Percentiles rank a stretch among this genome's conserved stretches.
Conservation (phyloP, 257 asterid species). For the Forsythia suspensa region DNA sequence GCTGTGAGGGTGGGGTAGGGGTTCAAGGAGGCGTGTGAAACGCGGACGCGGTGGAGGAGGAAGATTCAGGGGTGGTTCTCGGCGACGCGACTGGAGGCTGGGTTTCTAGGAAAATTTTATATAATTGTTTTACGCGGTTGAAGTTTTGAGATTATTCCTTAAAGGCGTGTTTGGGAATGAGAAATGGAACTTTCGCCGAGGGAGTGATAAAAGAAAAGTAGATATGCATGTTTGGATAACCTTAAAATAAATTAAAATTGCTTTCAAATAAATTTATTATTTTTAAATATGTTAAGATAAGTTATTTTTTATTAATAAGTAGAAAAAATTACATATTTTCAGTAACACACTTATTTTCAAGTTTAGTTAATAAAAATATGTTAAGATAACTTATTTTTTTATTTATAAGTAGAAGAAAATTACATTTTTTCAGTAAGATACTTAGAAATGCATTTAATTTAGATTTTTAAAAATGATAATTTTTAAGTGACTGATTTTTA, state of each 20-base stretch:
- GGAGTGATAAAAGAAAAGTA: neutral
- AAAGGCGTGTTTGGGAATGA: neutral
- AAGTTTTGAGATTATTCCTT: neutral
- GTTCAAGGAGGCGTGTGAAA: neutral
- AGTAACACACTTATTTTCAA: too few relatives aligned
- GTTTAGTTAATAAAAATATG: too few relatives aligned
- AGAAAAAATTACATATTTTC: too few relatives aligned
- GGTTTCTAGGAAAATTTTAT: neutral
- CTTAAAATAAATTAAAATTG: neutral
- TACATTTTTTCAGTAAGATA: too few relatives aligned
- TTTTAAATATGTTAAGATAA: too few relatives aligned
- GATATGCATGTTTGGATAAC: neutral
- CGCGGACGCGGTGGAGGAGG: slow-evolving; percentile 3
- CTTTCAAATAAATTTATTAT: too few relatives aligned
- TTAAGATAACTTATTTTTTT: too few relatives aligned
- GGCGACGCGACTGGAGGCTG: neutral
- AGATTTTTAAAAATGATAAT: too few relatives aligned
- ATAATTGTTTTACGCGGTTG: slow-evolving; percentile 1
- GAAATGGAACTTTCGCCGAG: neutral
- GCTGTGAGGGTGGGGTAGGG: neutral
- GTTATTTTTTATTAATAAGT: too few relatives aligned
- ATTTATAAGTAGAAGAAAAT: too few relatives aligned
- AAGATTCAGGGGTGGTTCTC: neutral
- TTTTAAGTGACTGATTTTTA: too few relatives aligned
- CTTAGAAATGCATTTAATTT: too few relatives aligned